Base-by-base conservation (phyloP, 345 rosid species). In the Gossypium mustelinum region DNA sequence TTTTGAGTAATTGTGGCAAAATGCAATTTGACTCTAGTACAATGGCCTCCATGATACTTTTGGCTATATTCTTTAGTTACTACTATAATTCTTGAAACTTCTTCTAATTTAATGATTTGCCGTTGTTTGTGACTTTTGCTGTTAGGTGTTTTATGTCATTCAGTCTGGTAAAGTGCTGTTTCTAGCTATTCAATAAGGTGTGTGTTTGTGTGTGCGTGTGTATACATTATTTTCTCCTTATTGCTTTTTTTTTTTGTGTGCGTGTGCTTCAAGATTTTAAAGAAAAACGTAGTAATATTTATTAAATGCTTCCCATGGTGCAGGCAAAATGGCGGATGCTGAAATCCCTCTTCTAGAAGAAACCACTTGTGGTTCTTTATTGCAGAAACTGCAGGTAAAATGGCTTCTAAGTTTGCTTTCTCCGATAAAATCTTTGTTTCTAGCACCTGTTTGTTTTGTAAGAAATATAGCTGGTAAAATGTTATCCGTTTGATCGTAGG, bases 341-440 rank as follows among this genome's bases (percentile, higher is more conserved):
- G 11, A 56, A 56, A 56, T 9, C 60, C 5, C 60, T 8, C 22
- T 90, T 73, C 76, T 91, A 64, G 96, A 89, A 74, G 96, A 95
- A 85, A 70, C 86, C 66, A 93, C 97, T 54, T 93, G 98, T 70
- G 89, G 94, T 61, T 84, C 97, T 48, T 87, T 95, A 72, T 83
- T 93, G 77, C 92, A 93, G 73, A 95, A 88, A 77, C 78, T 95
- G 72, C 96, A 95, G 98, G 98, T 93, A 83, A 63, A 10, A 8
- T 66, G 52, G 22, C 55, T 66, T 20, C 41, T 11, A 41, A 55
- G 43, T 20, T 76, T 20, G 48, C 34, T 63, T 12, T 22, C 27
- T 58, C 39, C 47, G 14, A 24, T 57, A 18, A 10, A 9, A 22
- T 73, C 90, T 0, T 34, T n/a, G 41, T 50, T 75, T 59, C 44